Conservation (phyloP, 2,329 filamentous ascomycete genomes). For the Sclerotinia subarctica region DNA sequence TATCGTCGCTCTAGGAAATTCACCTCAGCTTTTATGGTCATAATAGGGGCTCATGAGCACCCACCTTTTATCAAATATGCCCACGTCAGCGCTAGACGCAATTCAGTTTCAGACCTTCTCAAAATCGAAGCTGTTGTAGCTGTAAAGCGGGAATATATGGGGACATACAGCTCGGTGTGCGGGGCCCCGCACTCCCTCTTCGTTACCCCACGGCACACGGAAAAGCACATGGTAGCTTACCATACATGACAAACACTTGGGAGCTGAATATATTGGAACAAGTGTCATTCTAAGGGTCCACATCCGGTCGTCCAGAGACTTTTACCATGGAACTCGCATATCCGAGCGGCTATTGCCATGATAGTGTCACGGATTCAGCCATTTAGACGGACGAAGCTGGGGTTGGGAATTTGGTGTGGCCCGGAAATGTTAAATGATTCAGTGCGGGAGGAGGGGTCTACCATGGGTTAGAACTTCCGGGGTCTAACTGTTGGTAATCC, state of each 20-base stretch:
- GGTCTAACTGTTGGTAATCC: neutral
- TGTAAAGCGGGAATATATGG: neutral
- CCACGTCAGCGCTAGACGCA: neutral
- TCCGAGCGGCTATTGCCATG: neutral
- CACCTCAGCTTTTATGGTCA: neutral
- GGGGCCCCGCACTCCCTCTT: constrained; percentile 14
- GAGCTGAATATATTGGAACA: neutral
- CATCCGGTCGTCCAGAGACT: neutral
- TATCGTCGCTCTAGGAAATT: neutral
- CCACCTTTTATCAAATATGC: neutral
- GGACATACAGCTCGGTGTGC: neutral
- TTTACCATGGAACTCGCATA: neutral
- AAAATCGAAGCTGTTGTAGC: neutral
- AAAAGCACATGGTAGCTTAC: constrained; percentile 4
- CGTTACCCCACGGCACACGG: constrained; percentile 14
- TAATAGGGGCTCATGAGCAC: neutral
- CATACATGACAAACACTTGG: too few species aligned
- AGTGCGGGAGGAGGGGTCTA: neutral
- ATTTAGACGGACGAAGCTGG: neutral
- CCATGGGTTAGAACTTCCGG: neutral
- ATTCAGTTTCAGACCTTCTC: neutral
- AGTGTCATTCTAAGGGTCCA: neutral
- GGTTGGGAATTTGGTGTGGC: neutral
- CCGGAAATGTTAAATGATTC: neutral
- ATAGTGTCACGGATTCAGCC: neutral